Evolutionary conservation across 768 basidiomycete species (phyloP).

Genomic region (Auricularia heimuer): DNA sequence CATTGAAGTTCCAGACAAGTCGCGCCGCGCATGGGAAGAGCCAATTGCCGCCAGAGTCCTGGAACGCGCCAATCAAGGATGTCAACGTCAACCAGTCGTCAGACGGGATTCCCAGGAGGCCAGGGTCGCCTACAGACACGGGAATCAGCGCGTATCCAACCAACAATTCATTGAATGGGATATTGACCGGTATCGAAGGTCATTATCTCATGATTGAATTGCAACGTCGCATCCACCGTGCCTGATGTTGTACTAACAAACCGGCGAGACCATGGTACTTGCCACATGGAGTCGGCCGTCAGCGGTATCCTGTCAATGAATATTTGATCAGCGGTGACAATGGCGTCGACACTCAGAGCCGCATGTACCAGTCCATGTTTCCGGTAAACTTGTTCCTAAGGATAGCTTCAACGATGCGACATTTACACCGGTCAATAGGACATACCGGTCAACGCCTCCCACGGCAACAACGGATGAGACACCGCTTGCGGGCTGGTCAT

Average conservation of each 20-base stretch:
- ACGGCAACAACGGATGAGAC: conserved; percentile 1
- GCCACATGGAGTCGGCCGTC: conserved; percentile 3
- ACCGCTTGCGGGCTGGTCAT: neutral
- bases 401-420: neutral
- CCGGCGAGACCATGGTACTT: neutral
- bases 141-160: neutral
- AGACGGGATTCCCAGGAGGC: neutral
- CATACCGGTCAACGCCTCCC: conserved; percentile 2
- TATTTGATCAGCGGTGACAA: neutral
- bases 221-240: conserved; percentile 1
- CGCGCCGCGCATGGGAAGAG: conserved; percentile 5
- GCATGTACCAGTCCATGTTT: conserved; percentile 3
- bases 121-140: neutral
- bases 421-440: neutral
- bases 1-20: conserved; percentile 5
- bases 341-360: too few species aligned
- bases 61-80: neutral
- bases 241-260: neutral
- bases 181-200: conserved; percentile 1
- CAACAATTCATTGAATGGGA: neutral
- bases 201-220: conserved; percentile 2
- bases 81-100: conserved; percentile 6
- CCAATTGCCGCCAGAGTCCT: conserved; percentile 3
- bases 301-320: conserved; percentile 3
- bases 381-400: conserved; percentile 6